Conservation (phyloP, 345 rosid species). For the Passiflora organensis region DNA sequence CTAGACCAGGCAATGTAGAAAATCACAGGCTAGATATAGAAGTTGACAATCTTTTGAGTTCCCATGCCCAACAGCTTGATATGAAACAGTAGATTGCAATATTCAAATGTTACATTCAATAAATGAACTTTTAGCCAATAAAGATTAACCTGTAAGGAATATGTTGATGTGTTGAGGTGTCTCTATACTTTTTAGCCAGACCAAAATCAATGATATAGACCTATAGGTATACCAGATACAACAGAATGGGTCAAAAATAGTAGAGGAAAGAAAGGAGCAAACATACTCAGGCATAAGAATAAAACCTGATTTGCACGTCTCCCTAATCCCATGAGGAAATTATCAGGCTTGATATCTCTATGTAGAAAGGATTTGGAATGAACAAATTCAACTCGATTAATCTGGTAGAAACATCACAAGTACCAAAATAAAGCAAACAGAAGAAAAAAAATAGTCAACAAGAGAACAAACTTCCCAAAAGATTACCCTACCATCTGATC, state of each 20-base stretch:
- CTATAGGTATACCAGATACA: constrained; percentile 29
- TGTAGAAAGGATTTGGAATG: constrained; percentile 85
- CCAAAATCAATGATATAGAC: constrained; percentile 88
- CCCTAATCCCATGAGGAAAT: constrained; percentile 91
- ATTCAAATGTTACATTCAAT: not conserved
- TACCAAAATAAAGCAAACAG: constrained; percentile 2
- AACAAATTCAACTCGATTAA: constrained; percentile 79
- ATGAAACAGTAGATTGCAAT: not conserved
- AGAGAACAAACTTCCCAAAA: constrained; percentile 6
- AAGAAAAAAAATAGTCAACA: constrained; percentile 7
- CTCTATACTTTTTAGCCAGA: constrained; percentile 83
- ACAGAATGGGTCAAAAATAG: constrained; percentile 4
- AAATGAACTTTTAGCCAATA: not conserved
- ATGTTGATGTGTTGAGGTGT: constrained; percentile 75
- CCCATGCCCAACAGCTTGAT: not conserved
- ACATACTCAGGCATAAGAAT: constrained; percentile 12
- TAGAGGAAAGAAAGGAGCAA: constrained; percentile 1
- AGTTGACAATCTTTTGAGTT: not conserved
- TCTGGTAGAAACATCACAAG: constrained; percentile 37
- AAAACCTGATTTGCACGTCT: constrained; percentile 78
- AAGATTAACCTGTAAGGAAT: constrained; percentile 68
- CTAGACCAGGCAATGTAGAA: not conserved
- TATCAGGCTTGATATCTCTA: constrained; percentile 90
- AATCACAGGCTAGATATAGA: not conserved
- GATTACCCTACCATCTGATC: constrained; percentile 71